A percentile compares a stretch with the other conserved stretches of the same genome.
Conservation (phyloP, 768 basidiomycete genomes). For the Brasilioporus rufonigricans region DNA sequence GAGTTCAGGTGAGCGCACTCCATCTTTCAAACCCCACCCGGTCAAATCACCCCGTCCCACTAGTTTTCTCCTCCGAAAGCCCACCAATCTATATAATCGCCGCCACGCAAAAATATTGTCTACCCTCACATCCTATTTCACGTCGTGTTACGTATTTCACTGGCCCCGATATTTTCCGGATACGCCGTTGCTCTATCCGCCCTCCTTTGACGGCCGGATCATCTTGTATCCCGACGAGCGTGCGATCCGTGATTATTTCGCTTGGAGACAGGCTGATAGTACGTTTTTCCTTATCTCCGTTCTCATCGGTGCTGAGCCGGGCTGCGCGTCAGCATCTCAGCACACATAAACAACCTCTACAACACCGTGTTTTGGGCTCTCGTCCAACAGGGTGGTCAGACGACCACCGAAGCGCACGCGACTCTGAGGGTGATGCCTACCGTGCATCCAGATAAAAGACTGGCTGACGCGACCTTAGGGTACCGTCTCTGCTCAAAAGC, state of each 20-base stretch:
- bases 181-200: slow-evolving; percentile 72
- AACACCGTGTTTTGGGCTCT: slow-evolving; percentile 97
- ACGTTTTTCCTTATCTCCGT: slow-evolving; percentile 29
- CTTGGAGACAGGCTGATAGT: slow-evolving; percentile 98
- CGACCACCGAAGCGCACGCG: slow-evolving; percentile 77
- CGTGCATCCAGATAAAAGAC: not conserved
- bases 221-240: slow-evolving; percentile 73
- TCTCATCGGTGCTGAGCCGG: slow-evolving; percentile 7
- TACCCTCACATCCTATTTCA: slow-evolving; percentile 82
- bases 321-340: slow-evolving; percentile 41
- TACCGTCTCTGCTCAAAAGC: slow-evolving; percentile 84
- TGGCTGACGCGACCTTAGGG: slow-evolving; percentile 52
- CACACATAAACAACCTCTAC: slow-evolving; percentile 97
- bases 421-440: slow-evolving; percentile 57
- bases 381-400: slow-evolving; percentile 77
- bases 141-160: slow-evolving; percentile 83
- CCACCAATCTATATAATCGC: slow-evolving; percentile 78
- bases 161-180: slow-evolving; percentile 83
- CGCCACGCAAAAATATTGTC: slow-evolving; percentile 85
- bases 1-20: slow-evolving; percentile 75
- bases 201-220: slow-evolving; percentile 90
- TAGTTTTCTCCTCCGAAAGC: slow-evolving; percentile 84
- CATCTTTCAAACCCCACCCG: not conserved
- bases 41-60: not conserved
- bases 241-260: slow-evolving; percentile 86